Evolutionary conservation across 2,329 filamentous ascomycete genomes (phyloP), one percentile per base, ranked within the genome.

Genomic region (Alternaria triticimaculans): DNA sequence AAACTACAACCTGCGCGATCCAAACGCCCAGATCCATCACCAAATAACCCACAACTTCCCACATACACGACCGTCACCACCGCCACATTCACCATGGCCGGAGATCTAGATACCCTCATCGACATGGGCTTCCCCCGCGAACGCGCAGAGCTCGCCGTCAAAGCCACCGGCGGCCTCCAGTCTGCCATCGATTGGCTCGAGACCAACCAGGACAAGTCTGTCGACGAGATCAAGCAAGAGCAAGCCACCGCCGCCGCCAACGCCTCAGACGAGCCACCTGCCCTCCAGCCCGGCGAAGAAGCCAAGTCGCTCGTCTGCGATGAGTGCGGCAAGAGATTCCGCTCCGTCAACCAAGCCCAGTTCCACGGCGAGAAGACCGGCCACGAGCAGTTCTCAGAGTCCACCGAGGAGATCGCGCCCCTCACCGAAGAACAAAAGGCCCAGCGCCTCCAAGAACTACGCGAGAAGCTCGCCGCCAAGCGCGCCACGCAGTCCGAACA

Each of bases 171-270:
- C 66, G 92, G 92, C 62, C 82, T 97, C 50, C 91, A 96, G 78
- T 91, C 90, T 70, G 96, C 96, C 56, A 87, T 99, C 62, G 92
- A 97, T 82, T 99, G 96, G 96, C 87, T 99, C 2, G 94, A 97
- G 78, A 88, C 92, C 72, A 97, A 96, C 78, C 90, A 96, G 78
- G 93, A 97, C 80, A 97, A 92, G 72, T 86, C 92, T 2, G 78
- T 97, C 45, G 94, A 97, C 41, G 90, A 97, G 62, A 90, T 98
- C 65, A 87, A 92, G 66, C 76, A 77, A 21, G 80, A 81, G 37
- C 78, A 81, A 68, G 76, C 75, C 49, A 73, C 73, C 20, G 77
- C 79, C 60, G 64, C 70, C 44, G 74, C 74, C 53, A 75, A 75
- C 50, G 65, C 69, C 33, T 72, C 74, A 48, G 84, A 84, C 20